Conservation (phyloP, 768 basidiomycete genomes). For the Lentinula lateritia region DNA sequence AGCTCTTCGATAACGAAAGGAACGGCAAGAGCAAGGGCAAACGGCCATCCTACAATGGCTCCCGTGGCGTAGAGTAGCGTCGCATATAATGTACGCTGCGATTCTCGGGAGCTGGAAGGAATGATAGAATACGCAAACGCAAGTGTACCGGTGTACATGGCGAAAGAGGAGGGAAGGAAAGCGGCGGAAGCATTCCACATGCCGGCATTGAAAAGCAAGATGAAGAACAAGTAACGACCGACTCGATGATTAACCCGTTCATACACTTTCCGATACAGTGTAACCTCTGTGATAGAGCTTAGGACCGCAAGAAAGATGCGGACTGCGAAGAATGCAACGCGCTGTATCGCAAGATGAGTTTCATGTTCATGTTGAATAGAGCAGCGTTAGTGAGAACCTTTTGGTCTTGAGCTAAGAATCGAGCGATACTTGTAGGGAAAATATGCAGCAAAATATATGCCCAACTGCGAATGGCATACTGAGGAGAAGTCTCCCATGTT, state of each 20-base stretch:
- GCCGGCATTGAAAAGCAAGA: conserved; percentile 79
- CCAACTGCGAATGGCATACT: conserved; percentile 92
- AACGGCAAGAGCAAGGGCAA: conserved; percentile 78
- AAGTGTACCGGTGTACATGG: conserved; percentile 83
- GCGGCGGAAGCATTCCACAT: conserved; percentile 94
- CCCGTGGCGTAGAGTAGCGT: conserved; percentile 74
- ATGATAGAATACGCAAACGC: conserved; percentile 68
- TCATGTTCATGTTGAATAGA: not conserved
- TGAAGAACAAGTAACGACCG: conserved; percentile 90
- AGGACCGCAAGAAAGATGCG: conserved; percentile 73
- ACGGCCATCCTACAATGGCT: conserved; percentile 95
- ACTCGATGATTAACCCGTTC: conserved; percentile 83
- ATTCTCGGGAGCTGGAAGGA: conserved; percentile 48
- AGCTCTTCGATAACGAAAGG: conserved; percentile 92
- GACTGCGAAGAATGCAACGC: conserved; percentile 84
- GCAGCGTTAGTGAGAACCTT: conserved; percentile 52
- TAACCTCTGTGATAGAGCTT: conserved; percentile 73
- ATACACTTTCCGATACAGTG: conserved; percentile 75
- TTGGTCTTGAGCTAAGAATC: conserved; percentile 49
- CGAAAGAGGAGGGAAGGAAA: conserved; percentile 91
- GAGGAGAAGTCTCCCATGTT: conserved; percentile 95
- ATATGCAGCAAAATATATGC: conserved; percentile 83
- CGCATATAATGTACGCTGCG: conserved; percentile 54
- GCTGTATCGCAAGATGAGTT: conserved; percentile 35
- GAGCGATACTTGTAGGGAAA: conserved; percentile 56